Evolutionary conservation across 768 basidiomycete species (phyloP).

Genomic region (Tylopilus sp.): DNA sequence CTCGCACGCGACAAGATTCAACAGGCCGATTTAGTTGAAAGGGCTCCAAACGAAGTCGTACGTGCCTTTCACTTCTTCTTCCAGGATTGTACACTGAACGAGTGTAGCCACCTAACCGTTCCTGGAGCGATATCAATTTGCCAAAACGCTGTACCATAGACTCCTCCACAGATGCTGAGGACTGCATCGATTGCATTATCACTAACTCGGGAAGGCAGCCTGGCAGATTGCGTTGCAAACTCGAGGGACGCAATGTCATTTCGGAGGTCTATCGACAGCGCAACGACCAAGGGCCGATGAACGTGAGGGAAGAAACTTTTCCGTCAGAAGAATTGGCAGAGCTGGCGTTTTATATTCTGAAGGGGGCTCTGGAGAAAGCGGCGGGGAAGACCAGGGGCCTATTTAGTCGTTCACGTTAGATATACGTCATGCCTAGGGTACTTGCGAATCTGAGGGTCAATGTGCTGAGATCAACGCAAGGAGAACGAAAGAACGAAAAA

Average conservation of each 20-base stretch:
- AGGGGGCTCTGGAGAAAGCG: not conserved
- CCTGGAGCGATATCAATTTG: not conserved
- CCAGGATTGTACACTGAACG: not conserved
- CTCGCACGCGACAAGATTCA: conserved; percentile 2
- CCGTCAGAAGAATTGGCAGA: not conserved
- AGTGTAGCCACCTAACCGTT: not conserved
- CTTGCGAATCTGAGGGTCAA: no score
- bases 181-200: not conserved
- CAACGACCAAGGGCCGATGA: not conserved
- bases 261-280: not conserved
- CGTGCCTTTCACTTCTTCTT: not conserved
- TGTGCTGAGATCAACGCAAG: no score
- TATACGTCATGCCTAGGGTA: no score
- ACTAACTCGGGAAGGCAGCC: not conserved
- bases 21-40: not conserved
- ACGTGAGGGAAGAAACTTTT: not conserved
- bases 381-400: no score
- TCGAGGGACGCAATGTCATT: not conserved
- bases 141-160: not conserved
- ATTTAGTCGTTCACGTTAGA: no score
- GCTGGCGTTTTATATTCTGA: not conserved
- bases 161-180: not conserved
- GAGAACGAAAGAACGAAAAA: no score
- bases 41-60: not conserved
- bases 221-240: not conserved